Conservation (phyloP, 176 grass and related monocot species). For the Poa annua region DNA sequence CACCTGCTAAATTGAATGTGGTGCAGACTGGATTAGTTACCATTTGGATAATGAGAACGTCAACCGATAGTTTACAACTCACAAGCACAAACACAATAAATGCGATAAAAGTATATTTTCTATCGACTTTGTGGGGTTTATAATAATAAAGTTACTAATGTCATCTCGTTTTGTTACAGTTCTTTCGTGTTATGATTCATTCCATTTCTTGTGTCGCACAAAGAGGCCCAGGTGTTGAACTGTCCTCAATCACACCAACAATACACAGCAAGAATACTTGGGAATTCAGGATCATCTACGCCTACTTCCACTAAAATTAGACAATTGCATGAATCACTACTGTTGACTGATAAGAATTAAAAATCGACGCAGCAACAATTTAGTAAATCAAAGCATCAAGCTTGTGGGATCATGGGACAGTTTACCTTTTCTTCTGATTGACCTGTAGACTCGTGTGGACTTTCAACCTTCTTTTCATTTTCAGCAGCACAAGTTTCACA, state of each 20-base stretch:
- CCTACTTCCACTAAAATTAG: not conserved
- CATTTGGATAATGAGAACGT: not conserved
- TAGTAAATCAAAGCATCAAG: not conserved
- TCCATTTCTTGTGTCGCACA: not conserved
- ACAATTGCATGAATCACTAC: not conserved
- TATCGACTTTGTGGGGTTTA: not conserved
- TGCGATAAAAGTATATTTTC: not conserved
- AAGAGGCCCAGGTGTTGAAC: not conserved
- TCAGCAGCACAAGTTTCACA: constrained; percentile 73
- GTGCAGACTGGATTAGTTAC: not conserved
- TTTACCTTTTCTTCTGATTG: constrained; percentile 83
- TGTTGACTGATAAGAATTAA: not conserved
- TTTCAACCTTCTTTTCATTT: constrained; percentile 76
- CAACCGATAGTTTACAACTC: no score
- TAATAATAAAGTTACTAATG: not conserved
- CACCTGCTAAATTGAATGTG: constrained; percentile 48
- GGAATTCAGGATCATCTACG: not conserved
- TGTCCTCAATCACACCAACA: not conserved
- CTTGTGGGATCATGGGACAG: not conserved
- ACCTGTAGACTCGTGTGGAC: constrained; percentile 55
- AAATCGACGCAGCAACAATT: not conserved
- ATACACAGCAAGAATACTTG: not conserved
- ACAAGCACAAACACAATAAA: not conserved
- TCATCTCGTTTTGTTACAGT: not conserved
- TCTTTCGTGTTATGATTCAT: not conserved